Evolutionary conservation across 2,329 filamentous ascomycete genomes (phyloP), one percentile per base, ranked within the genome.

Genomic region (Nothopassalora personata): DNA sequence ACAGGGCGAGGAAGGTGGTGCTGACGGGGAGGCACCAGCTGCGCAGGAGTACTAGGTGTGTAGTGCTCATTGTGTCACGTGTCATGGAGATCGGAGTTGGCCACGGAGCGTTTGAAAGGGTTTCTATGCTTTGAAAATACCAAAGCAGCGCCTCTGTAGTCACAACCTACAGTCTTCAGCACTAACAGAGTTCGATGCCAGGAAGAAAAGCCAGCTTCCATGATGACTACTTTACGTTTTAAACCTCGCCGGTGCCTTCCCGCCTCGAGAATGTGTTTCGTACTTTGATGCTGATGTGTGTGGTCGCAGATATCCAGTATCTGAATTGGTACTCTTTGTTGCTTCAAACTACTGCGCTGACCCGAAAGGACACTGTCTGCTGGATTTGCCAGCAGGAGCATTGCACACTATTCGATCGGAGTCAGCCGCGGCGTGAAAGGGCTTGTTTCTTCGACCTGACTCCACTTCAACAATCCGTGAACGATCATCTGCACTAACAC

Each of bases 1-100:
- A 45, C 58, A 58, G 45, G 64, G 64, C 43, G 66, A 66, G 53
- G 64, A 70, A 50, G 65, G 58, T 51, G 62, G 57, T 45, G 54
- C 53, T 49, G 61, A 57, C 33, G 58, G 59, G 11, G 64, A 53
- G 7, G 46, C 60, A 50, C 53, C 59, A 50, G 60, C 60, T 43
- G 49, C 49, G 30, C 58, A 63, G 45, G 61, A 63, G 57, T 63
- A 63, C 61, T 63, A 61, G 59, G 33, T 39, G 50, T 53, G 46
- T 47, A 23, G 46, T 48, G 15, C 27, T 39, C 46, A 33, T 18
- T 50, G 43, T 43, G 39, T 56, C 30, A 48, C 30, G 45, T 28
- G 28, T 53, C 36, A 58, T 53, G 50, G 39, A 39, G 36, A 54
- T 50, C 46, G 51, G 56, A 53, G 56, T 57, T 57, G 33, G 47